Base-by-base conservation (phyloP, 179 eudicot species). In the Silene noctiflora region DNA sequence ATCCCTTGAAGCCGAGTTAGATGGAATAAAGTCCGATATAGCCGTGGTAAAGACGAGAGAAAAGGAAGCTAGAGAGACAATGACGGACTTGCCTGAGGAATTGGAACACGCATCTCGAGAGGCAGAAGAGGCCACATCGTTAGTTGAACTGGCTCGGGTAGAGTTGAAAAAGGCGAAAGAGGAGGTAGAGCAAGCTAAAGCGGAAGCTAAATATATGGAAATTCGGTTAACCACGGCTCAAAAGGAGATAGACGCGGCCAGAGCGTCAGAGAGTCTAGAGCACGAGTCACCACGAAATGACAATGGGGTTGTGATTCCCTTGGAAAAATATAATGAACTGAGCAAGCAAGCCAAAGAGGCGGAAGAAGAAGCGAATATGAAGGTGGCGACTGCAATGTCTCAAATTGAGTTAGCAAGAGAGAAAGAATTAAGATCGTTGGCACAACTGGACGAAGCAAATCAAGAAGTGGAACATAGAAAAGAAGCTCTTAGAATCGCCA, bases 171-270 rank as follows among this genome's bases (percentile, higher is more conserved):
- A 81, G 82, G 98, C 89, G 2, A 85, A 87, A 69, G 89, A 90
- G 73, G 97, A 89, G 74, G 89, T 82, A 0, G 94, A 90, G 69
- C 90, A 90, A 80, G 97, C 93, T 4, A 91, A 91, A 80, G 97
- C 92, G 2, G 91, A 83, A 71, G 92, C 89, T 27, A 85, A 80
- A 48, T 83, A 88, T 4, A 74, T 84, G 67, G 91, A 87, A 83
- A 88, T 86, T 71, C 89, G 90, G 77, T 75, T 96, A 62, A 78
- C 80, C 62, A 91, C 90, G 3, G 87, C 91, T 77, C 82, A 79
- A 53, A 95, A 91, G 79, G 99, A 95, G 85, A 95, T 90, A 58
- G 99, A 91, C 79, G 98, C 92, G 61, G 91, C 95, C 6, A 90
- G 80, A 81, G 92, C 91, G 39, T 86, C 92, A 11, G 96, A 93